A percentile compares a stretch with the other conserved stretches of the same genome.
phyloP scores from a whole-genome alignment of 2,329 filamentous ascomycete genomes.

The Aspergillus jensenii region DNA sequence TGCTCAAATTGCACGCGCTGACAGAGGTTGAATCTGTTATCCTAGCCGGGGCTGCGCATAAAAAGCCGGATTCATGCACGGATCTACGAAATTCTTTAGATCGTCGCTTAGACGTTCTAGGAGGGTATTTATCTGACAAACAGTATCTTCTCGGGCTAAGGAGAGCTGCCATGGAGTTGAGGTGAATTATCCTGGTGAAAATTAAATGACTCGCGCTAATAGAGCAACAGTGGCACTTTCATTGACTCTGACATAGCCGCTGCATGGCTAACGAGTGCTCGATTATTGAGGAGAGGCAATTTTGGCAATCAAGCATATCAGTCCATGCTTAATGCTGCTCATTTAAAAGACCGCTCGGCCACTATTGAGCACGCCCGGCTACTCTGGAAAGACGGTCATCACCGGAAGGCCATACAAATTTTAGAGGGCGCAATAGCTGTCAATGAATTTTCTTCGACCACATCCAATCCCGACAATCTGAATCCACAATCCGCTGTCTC shows the following conservation, averaged over 20 bases:
- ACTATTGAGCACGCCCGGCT: slow-evolving; percentile 93
- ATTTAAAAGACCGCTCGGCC: slow-evolving; percentile 79
- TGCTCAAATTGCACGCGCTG: slow-evolving; percentile 83
- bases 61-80: slow-evolving; percentile 17
- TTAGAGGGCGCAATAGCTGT: slow-evolving; percentile 81
- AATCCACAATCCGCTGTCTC: slow-evolving; percentile 38
- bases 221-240: slow-evolving; percentile 52
- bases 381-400: slow-evolving; percentile 89
- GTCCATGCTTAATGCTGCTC: slow-evolving; percentile 83
- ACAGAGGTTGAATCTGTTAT: slow-evolving; percentile 82
- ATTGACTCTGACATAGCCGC: slow-evolving; percentile 73
- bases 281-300: slow-evolving; percentile 81
- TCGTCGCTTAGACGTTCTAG: slow-evolving; percentile 81
- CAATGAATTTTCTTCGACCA: slow-evolving; percentile 66
- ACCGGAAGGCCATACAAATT: slow-evolving; percentile 90
- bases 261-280: slow-evolving; percentile 81
- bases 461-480: slow-evolving; percentile 37
- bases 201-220: slow-evolving; percentile 14
- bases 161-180: slow-evolving; percentile 81
- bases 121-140: slow-evolving; percentile 87
- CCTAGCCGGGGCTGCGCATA: slow-evolving; percentile 36
- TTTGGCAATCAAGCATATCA: slow-evolving; percentile 88
- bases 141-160: slow-evolving; percentile 87
- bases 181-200: slow-evolving; percentile 27
- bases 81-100: slow-evolving; percentile 58